Conservation (phyloP, 2,329 filamentous ascomycete species). For the Colletotrichum sp. region DNA sequence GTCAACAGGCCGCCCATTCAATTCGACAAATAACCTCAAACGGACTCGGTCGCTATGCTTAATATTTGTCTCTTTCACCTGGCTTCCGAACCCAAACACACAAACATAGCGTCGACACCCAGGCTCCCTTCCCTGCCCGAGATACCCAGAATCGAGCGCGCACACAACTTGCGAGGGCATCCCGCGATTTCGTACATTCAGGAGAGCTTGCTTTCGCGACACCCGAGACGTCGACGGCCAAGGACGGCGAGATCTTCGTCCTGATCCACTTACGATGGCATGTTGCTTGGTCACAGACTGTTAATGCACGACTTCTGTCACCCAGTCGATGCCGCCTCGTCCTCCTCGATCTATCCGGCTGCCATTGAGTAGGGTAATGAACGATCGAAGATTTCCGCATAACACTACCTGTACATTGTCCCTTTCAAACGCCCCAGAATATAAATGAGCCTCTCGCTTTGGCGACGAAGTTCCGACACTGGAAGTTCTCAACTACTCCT, state of each 20-base stretch:
- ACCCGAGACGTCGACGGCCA: background rate
- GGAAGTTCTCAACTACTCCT: background rate
- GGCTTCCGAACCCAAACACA: background rate
- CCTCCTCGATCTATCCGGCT: background rate
- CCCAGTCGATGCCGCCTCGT: background rate
- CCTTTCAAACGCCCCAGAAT: background rate
- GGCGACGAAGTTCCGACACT: background rate
- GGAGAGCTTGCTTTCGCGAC: background rate
- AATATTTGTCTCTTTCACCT: background rate
- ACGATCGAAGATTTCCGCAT: background rate
- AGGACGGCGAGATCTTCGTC: background rate
- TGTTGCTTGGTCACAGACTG: background rate
- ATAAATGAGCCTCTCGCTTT: background rate
- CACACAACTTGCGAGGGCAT: background rate
- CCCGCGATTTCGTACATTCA: background rate
- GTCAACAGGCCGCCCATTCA: accelerated
- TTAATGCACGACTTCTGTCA: background rate
- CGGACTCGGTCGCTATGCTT: background rate
- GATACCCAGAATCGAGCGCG: background rate
- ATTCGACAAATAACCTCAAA: background rate
- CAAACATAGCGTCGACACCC: background rate
- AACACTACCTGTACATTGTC: background rate
- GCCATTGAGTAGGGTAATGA: background rate
- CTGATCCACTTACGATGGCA: background rate
- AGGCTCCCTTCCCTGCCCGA: background rate